These are phyloP conservation scores for Penicillium salamii DNA, from an alignment of 495 filamentous ascomycete genomes.

Conservation along the genomic window DNA sequence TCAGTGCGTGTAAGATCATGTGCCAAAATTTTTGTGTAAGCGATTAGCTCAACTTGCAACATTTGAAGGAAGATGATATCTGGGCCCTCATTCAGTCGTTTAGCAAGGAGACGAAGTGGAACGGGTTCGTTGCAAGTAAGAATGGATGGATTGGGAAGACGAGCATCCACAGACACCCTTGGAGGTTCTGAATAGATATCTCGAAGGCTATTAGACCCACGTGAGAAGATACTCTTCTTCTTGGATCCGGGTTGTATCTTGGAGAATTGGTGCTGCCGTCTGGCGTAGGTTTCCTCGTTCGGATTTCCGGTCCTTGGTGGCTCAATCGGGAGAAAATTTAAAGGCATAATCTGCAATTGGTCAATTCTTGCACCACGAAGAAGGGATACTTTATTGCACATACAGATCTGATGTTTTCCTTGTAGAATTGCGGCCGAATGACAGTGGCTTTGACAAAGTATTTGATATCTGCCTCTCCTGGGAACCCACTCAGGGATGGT, in stretches of 20 bases:
- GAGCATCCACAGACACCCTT: conserved; percentile 66
- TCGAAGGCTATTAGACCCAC: conserved; percentile 24
- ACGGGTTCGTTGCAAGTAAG: conserved; percentile 84
- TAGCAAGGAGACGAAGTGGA: conserved; percentile 74
- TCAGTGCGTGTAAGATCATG: conserved; percentile 67
- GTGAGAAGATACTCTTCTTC: conserved; percentile 57
- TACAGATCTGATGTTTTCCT: conserved; percentile 75
- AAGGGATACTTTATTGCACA: conserved; percentile 14
- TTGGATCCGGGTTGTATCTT: conserved; percentile 35
- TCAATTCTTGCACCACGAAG: conserved; percentile 3
- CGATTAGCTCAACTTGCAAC: conserved; percentile 76
- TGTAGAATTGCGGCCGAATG: conserved; percentile 74
- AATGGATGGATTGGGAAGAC: conserved; percentile 84
- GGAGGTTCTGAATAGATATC: conserved; percentile 36
- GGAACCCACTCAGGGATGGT: conserved; percentile 78
- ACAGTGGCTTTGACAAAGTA: conserved; percentile 95
- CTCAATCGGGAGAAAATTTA: conserved; percentile 92
- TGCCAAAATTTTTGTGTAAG: conserved; percentile 73
- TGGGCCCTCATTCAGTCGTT: conserved; percentile 62
- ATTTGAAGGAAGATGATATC: conserved; percentile 70
- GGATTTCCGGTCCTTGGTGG: conserved; percentile 67
- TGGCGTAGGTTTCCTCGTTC: conserved; percentile 77
- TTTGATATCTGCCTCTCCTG: conserved; percentile 79
- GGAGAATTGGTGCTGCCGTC: conserved; percentile 74
- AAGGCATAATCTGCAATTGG: conserved; percentile 43